A percentile compares a stretch with the other conserved stretches of the same genome.
Evolutionary conservation across 2,329 filamentous ascomycete genomes (phyloP).

Genomic region (Xylariales sp.): DNA sequence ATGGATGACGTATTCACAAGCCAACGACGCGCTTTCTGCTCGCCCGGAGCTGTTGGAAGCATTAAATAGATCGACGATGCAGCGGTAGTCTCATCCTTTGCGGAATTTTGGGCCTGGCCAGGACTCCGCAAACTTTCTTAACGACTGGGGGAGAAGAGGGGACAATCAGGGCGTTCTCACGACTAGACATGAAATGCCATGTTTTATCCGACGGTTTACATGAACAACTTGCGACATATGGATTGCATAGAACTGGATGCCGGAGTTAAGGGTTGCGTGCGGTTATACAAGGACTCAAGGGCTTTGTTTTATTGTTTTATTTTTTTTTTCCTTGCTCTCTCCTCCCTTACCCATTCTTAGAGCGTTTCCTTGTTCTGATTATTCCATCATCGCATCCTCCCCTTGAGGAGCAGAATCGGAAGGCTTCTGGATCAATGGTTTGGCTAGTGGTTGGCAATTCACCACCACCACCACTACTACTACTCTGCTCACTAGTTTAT

Average conservation of each 20-base stretch:
- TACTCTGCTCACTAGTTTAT: too few relatives aligned
- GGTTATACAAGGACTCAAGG: background rate
- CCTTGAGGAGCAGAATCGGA: too few relatives aligned
- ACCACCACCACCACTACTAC: too few relatives aligned
- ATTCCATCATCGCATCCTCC: background rate
- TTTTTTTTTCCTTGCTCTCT: constrained; percentile 13
- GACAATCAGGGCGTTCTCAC: background rate
- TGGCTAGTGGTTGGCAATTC: too few relatives aligned
- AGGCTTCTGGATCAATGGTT: too few relatives aligned
- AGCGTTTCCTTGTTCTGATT: background rate
- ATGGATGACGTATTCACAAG: constrained; percentile 85
- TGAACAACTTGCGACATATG: constrained; percentile 10
- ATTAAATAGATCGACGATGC: constrained; percentile 73
- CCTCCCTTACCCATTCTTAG: constrained; percentile 9
- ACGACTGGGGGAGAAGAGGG: too few relatives aligned
- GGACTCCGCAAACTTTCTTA: too few relatives aligned
- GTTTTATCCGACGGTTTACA: background rate
- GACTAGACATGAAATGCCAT: constrained; percentile 5
- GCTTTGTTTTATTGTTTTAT: too few relatives aligned
- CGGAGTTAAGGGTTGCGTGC: constrained; percentile 20
- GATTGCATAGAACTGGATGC: constrained; percentile 26
- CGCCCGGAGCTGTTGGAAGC: constrained; percentile 88
- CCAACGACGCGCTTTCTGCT: constrained; percentile 69
- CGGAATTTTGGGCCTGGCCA: too few relatives aligned
- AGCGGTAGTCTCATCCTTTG: constrained; percentile 39